Base-by-base conservation (phyloP, 2,329 filamentous ascomycete genomes). In the Neopestalotiopsis sp. region DNA sequence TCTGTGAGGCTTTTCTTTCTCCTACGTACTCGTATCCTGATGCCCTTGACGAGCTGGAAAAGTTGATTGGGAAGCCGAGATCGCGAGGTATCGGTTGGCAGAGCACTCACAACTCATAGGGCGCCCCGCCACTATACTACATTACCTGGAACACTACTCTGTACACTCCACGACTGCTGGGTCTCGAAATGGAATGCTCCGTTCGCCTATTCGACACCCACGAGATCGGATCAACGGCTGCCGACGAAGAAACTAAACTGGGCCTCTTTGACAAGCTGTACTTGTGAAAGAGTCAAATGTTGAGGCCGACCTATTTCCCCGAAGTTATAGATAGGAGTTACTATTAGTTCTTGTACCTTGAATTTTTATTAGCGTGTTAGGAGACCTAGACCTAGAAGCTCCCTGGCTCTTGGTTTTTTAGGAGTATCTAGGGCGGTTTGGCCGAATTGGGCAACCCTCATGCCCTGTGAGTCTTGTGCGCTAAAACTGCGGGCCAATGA, bases 401-500 rank as follows among this genome's bases (percentile, higher is more conserved):
- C 42, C 13, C 14, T 32, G 20, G 34, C 30, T 40, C 14, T 24
- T 10, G 34, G 14, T 10, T 6, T 6, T 30, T 62, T 34, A 12
- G 30, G 58, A 13, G 30, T n/a, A n/a, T 13, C 34, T 38, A 38
- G 34, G 34, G 34, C 34, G 34, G 6, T 61, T 7, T 52, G 34
- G 17, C 42, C 40, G 13, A 38, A 65, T 57, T 17, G 28, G 42
- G 63, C 63, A 56, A 65, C 32, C 28, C 28, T 57, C 45, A 45
- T 49, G 17, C 24, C 32, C 14, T 32, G 24, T 30, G 49, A 65
- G 17, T 45, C 32, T 28, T 32, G 24, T 30, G 28, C 61, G 34
- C 64, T 66, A 66, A 58, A 58, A 24, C 30, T 30, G 5, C 9
- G 14, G 34, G 34, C 76, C 76, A 77, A 76, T 75, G 71, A 74